A percentile compares a stretch with the other conserved stretches of the same genome.
Conservation (phyloP, 164 flowering plant genomes). For the Vitis riparia region DNA sequence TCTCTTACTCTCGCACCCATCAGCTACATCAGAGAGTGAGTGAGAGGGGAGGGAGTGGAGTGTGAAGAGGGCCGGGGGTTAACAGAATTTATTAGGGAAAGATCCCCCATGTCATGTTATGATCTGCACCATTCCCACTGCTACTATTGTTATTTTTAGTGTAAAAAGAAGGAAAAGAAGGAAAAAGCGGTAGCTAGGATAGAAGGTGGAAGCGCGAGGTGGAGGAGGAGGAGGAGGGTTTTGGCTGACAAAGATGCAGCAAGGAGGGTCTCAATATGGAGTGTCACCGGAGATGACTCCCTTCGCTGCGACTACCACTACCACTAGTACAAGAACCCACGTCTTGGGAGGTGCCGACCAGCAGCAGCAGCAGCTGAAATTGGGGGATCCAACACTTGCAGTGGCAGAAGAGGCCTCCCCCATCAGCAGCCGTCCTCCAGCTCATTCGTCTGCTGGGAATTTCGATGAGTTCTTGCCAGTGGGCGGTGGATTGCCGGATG, state of each 20-base stretch:
- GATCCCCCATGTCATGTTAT: not conserved
- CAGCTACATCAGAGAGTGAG: constrained; percentile 8
- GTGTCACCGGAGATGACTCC: constrained; percentile 35
- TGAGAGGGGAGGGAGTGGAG: not conserved
- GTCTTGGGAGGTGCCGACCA: constrained; percentile 1
- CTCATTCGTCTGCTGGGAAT: constrained; percentile 22
- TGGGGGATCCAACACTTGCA: too few species aligned
- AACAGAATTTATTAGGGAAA: too few species aligned
- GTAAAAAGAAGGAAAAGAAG: not conserved
- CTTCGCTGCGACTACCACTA: constrained; percentile 12
- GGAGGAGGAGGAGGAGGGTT: too few species aligned
- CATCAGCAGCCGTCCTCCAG: constrained; percentile 52
- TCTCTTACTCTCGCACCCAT: constrained; percentile 12
- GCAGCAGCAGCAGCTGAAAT: constrained; percentile 2
- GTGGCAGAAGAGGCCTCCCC: constrained; percentile 40
- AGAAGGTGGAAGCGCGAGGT: too few species aligned
- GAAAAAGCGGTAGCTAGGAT: not conserved
- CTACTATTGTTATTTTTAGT: not conserved
- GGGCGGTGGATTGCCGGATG: constrained; percentile 21
- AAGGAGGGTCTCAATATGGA: constrained; percentile 45
- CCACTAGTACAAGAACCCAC: not conserved
- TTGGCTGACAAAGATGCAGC: constrained; percentile 27
- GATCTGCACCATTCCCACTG: not conserved
- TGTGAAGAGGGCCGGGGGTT: too few species aligned
- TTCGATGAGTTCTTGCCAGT: constrained; percentile 39